Evolutionary conservation across 192 early-diverging fungal genomes (phyloP), one percentile per base, ranked within the genome.

Genomic region (Backusella australiensis): DNA sequence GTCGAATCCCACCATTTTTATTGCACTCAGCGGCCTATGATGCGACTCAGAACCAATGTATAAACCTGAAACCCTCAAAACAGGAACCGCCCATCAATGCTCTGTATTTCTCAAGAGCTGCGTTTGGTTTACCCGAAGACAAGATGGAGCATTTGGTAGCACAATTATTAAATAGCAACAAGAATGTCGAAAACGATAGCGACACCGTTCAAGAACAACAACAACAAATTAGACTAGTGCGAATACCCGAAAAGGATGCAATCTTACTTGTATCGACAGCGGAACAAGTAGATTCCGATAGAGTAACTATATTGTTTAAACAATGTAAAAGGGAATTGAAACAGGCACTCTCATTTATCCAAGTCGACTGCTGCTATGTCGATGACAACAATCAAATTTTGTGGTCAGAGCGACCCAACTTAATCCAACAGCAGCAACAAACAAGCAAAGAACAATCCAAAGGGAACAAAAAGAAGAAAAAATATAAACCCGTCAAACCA

Each of bases 71-170:
- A 34, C 15, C 14, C 9, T 8, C 7, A 23, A 39, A 35, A 6
- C 12, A 84, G 83, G 53, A 49, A 6, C 84, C 83, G 65, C 81
- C 89, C 5, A 80, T 91, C 23, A 91, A 91, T 74, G 86, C 89
- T 4, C 77, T 91, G 15, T 84, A 89, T 66, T 59, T 90, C 14
- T 73, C 84, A 14, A 85, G 85, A 23, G 66, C 90, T 11, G 79
- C 82, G 0, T 86, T 85, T 74, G 90, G 89, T 15, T 52, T 91
- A 12, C 84, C 82, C 11, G 34, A 80, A 17, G 46, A 49, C n/a
- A 49, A 49, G 46, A 49, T 49, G 46, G 46, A 49, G 19, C n/a
- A 49, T 49, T n/a, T 49, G 46, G 46, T 49, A 49, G 19, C 46
- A 49, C 46, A 49, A 17, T 49, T 49, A 49, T 49, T 49, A 6